Evolutionary conservation across 768 basidiomycete genomes (phyloP).

Genomic region (Podaxis sp.): DNA sequence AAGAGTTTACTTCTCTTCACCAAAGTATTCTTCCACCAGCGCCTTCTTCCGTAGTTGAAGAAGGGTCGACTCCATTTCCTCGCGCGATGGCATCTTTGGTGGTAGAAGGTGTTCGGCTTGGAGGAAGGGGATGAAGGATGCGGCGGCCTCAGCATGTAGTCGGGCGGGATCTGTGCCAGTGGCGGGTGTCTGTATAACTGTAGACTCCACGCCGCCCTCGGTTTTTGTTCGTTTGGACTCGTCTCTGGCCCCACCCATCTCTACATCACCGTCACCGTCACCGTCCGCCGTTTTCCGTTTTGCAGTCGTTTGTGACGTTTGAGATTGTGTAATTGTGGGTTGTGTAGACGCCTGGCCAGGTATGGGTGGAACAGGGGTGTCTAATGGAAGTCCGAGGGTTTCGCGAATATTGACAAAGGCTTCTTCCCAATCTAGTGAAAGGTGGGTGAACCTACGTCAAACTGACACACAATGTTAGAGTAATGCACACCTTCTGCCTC

Average conservation of each 20-base stretch:
- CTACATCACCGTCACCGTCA: slow-evolving; percentile 42
- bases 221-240: slow-evolving; percentile 32
- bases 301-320: slow-evolving; percentile 26
- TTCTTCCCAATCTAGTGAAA: slow-evolving; percentile 60
- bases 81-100: slow-evolving; percentile 70
- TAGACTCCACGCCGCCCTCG: slow-evolving; percentile 22
- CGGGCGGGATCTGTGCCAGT: slow-evolving; percentile 29
- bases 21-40: slow-evolving; percentile 73
- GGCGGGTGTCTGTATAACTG: slow-evolving; percentile 22
- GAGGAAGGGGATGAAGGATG: slow-evolving; percentile 74
- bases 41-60: slow-evolving; percentile 78
- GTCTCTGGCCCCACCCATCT: slow-evolving; percentile 33
- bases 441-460: background rate
- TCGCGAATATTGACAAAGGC: slow-evolving; percentile 54
- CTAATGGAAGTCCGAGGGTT: slow-evolving; percentile 47
- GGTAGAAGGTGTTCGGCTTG: slow-evolving; percentile 67
- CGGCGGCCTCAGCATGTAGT: slow-evolving; percentile 54
- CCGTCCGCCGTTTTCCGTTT: slow-evolving; percentile 57
- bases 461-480: background rate
- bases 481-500: slow-evolving; percentile 67
- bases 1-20: slow-evolving; percentile 28
- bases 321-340: slow-evolving; percentile 19
- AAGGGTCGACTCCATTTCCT: slow-evolving; percentile 78
- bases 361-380: slow-evolving; percentile 50
- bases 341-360: slow-evolving; percentile 22